Evolutionary conservation across 2,329 filamentous ascomycete genomes (phyloP), one percentile per base, ranked within the genome.

Genomic region (Colletotrichum musae): DNA sequence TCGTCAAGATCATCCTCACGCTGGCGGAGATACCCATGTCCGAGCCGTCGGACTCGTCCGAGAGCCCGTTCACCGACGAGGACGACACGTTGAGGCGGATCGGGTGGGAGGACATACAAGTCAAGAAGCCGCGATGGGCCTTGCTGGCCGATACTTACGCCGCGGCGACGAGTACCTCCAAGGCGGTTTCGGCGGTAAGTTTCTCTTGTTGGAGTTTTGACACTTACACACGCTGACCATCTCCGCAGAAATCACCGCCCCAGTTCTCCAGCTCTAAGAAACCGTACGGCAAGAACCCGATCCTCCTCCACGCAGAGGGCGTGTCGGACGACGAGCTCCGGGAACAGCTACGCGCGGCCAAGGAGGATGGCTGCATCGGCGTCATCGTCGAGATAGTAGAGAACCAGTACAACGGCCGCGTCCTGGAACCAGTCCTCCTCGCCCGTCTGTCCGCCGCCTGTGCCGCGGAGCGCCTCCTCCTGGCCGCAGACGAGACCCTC

Each of bases 401-500:
- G 18, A 74, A 67, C 21, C 73, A 74, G 4, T 74, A 72, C 56
- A 74, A 73, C 45, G 74, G 74, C 1, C 70, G 72, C 9, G 68
- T 74, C 13, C 59, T 75, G 7, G 51, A 62, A 3, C 73, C 73
- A 0, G 32, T 58, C 15, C 59, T 63, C n/a, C 65, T 75, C 21
- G 54, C 47, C 6, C 56, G 71, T 4, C 62, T 74, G 18, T 66
- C 70, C 41, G 32, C 24, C 2, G 60, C 68, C 18, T 75, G 73
- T 32, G 71, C 68, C 13, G 63, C 67, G 47, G 63, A 72, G 52
- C 52, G 64, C 2, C 51, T 75, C 2, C 59, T 75, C 6, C 65
- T 75, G 13, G 71, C 71, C 21, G 69, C 73, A 2, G 74, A 75
- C 39, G 73, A 75, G 68, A 75, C 72, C 1, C 71, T 74, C 45